Conservation (phyloP, 1,284 basidiomycete genomes). For the Moesziomyces parantarcticus region DNA sequence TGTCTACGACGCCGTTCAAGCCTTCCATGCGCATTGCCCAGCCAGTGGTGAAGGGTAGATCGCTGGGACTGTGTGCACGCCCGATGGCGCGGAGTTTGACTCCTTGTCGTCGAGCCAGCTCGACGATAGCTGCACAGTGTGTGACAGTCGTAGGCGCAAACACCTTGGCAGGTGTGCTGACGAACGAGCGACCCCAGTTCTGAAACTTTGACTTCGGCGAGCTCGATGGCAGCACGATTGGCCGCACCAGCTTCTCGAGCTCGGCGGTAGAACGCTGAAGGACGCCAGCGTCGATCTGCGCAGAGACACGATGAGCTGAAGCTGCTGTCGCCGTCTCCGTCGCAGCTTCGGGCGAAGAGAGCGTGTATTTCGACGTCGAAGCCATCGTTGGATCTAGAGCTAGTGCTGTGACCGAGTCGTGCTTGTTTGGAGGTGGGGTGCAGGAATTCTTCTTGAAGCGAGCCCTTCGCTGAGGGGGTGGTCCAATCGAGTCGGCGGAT, state of each 20-base stretch:
- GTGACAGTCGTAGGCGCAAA: slow-evolving; percentile 81
- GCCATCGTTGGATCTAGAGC: slow-evolving; percentile 17
- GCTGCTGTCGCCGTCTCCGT: not conserved
- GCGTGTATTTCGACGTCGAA: slow-evolving; percentile 33
- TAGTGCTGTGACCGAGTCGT: too few relatives aligned
- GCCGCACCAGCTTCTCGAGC: slow-evolving; percentile 31
- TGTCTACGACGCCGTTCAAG: slow-evolving; percentile 55
- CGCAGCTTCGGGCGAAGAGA: slow-evolving; percentile 5
- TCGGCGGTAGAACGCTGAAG: slow-evolving; percentile 20
- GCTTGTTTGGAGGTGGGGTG: not conserved
- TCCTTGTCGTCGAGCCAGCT: slow-evolving; percentile 81
- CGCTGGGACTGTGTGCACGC: slow-evolving; percentile 90
- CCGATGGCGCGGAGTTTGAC: slow-evolving; percentile 84
- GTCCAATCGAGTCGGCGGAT: not conserved
- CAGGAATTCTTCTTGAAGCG: not conserved
- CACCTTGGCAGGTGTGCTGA: slow-evolving; percentile 70
- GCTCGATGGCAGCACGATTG: slow-evolving; percentile 27
- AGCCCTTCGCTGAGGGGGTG: not conserved
- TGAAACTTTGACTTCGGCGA: slow-evolving; percentile 65
- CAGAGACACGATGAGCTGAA: slow-evolving; percentile 6
- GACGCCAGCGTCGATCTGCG: slow-evolving; percentile 21
- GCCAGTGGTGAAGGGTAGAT: slow-evolving; percentile 72
- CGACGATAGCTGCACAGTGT: slow-evolving; percentile 82
- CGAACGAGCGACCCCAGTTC: slow-evolving; percentile 73
- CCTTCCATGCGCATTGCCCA: slow-evolving; percentile 66